Evolutionary conservation across 73 alveolate species (phyloP), one percentile per base, ranked within the genome.

Genomic region (Chromera velia): DNA sequence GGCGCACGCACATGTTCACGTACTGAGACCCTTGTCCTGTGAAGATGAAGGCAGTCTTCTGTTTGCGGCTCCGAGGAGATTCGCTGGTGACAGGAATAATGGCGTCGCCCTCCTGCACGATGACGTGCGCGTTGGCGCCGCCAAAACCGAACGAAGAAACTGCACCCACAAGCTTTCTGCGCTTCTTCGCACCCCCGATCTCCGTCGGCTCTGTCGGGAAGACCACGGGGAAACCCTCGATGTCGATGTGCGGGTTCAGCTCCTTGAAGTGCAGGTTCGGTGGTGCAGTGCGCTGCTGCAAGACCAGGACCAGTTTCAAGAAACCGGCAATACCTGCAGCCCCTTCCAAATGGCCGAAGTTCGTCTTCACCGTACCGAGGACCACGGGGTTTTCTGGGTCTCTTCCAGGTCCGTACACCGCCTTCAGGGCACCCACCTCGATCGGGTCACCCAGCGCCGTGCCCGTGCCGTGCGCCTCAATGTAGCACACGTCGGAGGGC

Each of bases 291-390:
- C 19, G 31, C 18, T 40, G 69, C 47, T 9, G 45, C 28, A 72
- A 28, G 28, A 47, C 10, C 31, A 63, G 45, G 26, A 72, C 13
- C 1, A n/a, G 73, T 77, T 77, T 77, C 72, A 77, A 26, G 71
- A 77, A 10, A 17, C 84, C 84, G 0, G 84, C 84, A 62, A 77
- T 77, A 22, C 84, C 84, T 0, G 84, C 84, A 9, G 72, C 84
- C 1, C 84, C 84, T 30, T 77, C 84, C 76, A 77, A 55, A 68
- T 77, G 84, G 32, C 70, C 70, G n/a, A 55, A 1, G 30, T 55
- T 55, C 31, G 70, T 55, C 70, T 55, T 55, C 31, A 55, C 9
- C 4, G 70, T 29, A 1, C 33, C 55, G 6, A 28, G 22, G 13
- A 40, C 55, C 55, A 40, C 4, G 13, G 55, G 55, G 22, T 7